Conservation (phyloP, 2,329 filamentous ascomycete genomes). For the Penicillium corylophilum region DNA sequence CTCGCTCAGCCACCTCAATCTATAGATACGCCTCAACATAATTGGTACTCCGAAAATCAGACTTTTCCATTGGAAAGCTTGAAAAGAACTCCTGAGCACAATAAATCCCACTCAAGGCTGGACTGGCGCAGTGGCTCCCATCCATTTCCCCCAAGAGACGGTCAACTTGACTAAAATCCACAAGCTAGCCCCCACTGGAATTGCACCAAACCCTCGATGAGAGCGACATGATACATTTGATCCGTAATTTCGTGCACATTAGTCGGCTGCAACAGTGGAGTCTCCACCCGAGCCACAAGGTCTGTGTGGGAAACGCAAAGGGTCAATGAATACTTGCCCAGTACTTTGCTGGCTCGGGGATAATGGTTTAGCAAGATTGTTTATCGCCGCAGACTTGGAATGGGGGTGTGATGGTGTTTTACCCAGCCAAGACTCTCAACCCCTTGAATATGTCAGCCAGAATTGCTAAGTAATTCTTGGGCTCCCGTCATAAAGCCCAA, state of each 20-base stretch:
- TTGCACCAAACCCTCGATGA: conserved; percentile 2
- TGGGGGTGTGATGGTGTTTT: too few species aligned
- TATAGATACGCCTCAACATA: not conserved
- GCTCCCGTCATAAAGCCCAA: too few species aligned
- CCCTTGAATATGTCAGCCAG: too few species aligned
- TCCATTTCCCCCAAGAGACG: not conserved
- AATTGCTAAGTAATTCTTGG: too few species aligned
- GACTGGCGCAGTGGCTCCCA: not conserved
- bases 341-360: conserved; percentile 3
- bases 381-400: too few species aligned
- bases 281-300: not conserved
- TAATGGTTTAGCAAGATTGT: too few species aligned
- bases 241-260: not conserved
- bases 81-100: not conserved
- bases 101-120: not conserved
- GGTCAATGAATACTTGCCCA: conserved; percentile 1
- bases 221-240: conserved; percentile 24
- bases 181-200: not conserved
- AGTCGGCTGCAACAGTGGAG: conserved; percentile 4
- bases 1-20: not conserved
- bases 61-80: not conserved
- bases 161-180: not conserved
- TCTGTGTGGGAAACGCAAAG: not conserved
- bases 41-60: not conserved
- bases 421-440: too few species aligned